A percentile compares a stretch with the other conserved stretches of the same genome.
These are phyloP conservation scores for Ophiosphaerella korrae DNA, from an alignment of 2,329 filamentous ascomycete genomes.

Conservation along the genomic window DNA sequence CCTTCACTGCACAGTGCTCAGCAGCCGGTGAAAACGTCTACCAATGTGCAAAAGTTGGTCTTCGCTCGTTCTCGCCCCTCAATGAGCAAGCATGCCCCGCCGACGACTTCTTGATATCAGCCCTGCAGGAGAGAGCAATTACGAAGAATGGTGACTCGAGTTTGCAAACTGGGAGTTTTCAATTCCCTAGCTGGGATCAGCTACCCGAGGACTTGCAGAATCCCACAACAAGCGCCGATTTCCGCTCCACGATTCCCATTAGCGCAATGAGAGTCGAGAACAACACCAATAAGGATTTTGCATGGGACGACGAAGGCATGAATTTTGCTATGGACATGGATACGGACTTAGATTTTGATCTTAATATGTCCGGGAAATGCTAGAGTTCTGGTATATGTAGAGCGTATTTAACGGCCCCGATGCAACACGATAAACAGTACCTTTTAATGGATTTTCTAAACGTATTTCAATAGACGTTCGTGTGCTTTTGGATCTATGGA, in stretches of 20 bases:
- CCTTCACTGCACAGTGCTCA: constrained; percentile 1
- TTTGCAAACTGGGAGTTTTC: constrained; percentile 20
- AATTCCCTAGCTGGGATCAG: constrained; percentile 36
- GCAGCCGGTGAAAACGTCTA: constrained; percentile 1
- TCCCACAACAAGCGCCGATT: constrained; percentile 25
- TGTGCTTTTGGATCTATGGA: background rate
- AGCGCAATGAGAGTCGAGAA: constrained; percentile 12
- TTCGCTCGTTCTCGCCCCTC: constrained; percentile 13
- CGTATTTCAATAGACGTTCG: background rate
- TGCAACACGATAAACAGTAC: background rate
- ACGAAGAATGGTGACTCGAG: constrained; percentile 3
- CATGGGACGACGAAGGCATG: constrained; percentile 40
- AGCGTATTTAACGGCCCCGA: too few relatives aligned
- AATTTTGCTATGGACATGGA: constrained; percentile 42
- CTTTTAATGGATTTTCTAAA: background rate
- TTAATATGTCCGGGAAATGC: constrained; percentile 6
- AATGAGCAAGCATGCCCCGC: constrained; percentile 12
- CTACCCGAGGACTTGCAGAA: constrained; percentile 30
- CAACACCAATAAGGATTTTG: constrained; percentile 13
- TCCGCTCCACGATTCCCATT: constrained; percentile 19
- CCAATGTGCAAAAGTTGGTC: constrained; percentile 8
- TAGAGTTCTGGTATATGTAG: background rate
- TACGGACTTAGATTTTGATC: constrained; percentile 32
- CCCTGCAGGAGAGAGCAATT: constrained; percentile 5
- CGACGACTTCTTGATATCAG: constrained; percentile 3